Percentiles rank a stretch among this genome's conserved stretches.
These are phyloP conservation scores for Limnanthes douglasii DNA, from an alignment of 345 rosid species.

Conservation along the genomic window DNA sequence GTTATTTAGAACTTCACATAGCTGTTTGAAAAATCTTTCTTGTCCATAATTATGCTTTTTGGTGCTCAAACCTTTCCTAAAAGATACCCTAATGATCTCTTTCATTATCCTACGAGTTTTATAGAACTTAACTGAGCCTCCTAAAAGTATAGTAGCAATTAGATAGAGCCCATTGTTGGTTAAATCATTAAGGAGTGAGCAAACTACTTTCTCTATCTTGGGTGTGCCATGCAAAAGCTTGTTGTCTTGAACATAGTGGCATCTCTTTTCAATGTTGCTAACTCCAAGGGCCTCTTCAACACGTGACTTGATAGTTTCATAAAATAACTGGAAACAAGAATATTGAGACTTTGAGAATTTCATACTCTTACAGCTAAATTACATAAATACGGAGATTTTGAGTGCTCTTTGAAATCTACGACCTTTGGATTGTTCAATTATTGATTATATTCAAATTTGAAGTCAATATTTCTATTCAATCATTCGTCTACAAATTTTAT, in stretches of 20 bases:
- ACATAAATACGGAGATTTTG: too few species aligned
- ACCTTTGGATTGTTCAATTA: too few species aligned
- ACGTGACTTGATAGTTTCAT: slow-evolving; percentile 30
- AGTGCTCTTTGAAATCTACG: too few species aligned
- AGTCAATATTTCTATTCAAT: too few species aligned
- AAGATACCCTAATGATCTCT: slow-evolving; percentile 29
- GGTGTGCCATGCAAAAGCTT: slow-evolving; percentile 11
- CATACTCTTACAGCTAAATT: too few species aligned
- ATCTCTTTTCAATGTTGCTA: slow-evolving; percentile 10
- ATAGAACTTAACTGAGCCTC: slow-evolving; percentile 25
- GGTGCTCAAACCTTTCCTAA: slow-evolving; percentile 10
- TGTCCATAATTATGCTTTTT: slow-evolving; percentile 10
- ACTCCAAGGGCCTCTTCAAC: slow-evolving; percentile 55
- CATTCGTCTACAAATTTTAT: too few species aligned
- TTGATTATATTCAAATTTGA: too few species aligned
- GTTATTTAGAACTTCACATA: slow-evolving; percentile 34
- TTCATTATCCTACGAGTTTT: slow-evolving; percentile 48
- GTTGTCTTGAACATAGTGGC: slow-evolving; percentile 8
- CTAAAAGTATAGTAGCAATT: slow-evolving; percentile 32
- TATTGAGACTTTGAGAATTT: too few species aligned
- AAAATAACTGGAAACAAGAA: slow-evolving; percentile 54
- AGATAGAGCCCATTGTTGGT: slow-evolving; percentile 49
- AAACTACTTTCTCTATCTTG: slow-evolving; percentile 18
- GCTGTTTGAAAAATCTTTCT: slow-evolving; percentile 13
- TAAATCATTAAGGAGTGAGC: slow-evolving; percentile 31